Percentiles rank a stretch among this genome's conserved stretches.
Conservation (phyloP, 2,329 filamentous ascomycete genomes). For the Clonostachys solani region DNA sequence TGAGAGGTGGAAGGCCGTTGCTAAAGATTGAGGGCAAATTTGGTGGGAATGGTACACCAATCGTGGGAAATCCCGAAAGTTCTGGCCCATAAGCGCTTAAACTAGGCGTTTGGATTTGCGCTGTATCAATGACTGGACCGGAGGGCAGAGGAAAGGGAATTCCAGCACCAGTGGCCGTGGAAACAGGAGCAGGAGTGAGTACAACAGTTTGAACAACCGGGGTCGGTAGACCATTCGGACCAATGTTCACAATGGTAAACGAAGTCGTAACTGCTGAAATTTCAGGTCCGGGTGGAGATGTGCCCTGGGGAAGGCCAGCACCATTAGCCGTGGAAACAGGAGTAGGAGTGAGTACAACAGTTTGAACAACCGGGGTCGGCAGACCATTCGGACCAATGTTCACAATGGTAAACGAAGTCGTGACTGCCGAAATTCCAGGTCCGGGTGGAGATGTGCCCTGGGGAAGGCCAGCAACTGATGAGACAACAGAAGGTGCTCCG, state of each 20-base stretch:
- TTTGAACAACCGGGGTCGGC: slow-evolving; percentile 19
- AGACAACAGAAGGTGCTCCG: slow-evolving; percentile 8
- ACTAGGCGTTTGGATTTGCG: not conserved
- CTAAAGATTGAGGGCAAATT: not conserved
- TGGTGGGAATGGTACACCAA: not conserved
- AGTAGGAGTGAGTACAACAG: slow-evolving; percentile 12
- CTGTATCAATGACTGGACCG: not conserved
- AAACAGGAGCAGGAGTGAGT: slow-evolving; percentile 7
- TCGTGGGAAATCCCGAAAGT: not conserved
- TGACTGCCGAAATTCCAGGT: slow-evolving; percentile 6
- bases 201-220: slow-evolving; percentile 18
- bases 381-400: slow-evolving; percentile 23
- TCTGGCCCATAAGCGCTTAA: not conserved
- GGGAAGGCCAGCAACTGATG: slow-evolving; percentile 7
- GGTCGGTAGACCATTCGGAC: slow-evolving; percentile 21
- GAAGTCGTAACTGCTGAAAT: slow-evolving; percentile 13
- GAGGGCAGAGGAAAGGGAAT: slow-evolving; percentile 7
- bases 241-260: slow-evolving; percentile 22
- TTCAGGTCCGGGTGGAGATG: not conserved
- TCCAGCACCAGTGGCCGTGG: slow-evolving; percentile 6
- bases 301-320: slow-evolving; percentile 8
- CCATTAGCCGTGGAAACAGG: slow-evolving; percentile 6
- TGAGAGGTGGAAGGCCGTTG: slow-evolving; percentile 1
- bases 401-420: slow-evolving; percentile 21
- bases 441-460: slow-evolving; percentile 6